phyloP scores from a whole-genome alignment of 305 asterid species.

The Rubia peregrina region DNA sequence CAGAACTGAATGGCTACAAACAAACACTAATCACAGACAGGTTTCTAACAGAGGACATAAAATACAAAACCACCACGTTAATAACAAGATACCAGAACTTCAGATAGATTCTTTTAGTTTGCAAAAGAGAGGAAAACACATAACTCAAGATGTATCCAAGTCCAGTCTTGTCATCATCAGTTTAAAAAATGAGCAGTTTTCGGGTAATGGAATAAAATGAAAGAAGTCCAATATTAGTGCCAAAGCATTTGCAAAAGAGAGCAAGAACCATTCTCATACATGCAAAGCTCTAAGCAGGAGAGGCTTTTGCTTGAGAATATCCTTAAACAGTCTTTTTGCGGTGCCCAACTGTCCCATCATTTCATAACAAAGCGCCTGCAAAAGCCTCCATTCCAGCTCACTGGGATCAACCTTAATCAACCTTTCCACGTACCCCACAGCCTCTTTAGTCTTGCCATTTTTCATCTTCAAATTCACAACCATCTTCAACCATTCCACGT shows the following conservation, averaged over 20 bases:
- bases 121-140: not conserved
- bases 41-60: not conserved
- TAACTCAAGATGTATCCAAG: not conserved
- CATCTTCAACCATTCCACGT: constrained; percentile 55
- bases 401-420: constrained; percentile 60
- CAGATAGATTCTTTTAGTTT: no score
- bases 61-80: not conserved
- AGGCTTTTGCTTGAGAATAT: constrained; percentile 65
- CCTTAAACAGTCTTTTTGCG: constrained; percentile 70
- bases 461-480: constrained; percentile 70
- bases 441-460: constrained; percentile 62
- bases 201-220: not conserved
- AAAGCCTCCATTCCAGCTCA: constrained; percentile 88
- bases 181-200: not conserved
- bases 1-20: not conserved
- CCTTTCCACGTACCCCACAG: constrained; percentile 60
- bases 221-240: not conserved
- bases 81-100: not conserved
- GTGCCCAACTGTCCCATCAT: constrained; percentile 67
- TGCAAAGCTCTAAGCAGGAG: constrained; percentile 87
- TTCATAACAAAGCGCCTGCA: constrained; percentile 88
- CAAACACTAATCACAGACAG: not conserved
- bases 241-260: constrained; percentile 9
- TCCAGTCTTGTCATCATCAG: not conserved
- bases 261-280: constrained; percentile 36